phyloP scores from a whole-genome alignment of 768 basidiomycete genomes.

The Phlegmacium glaucopus region DNA sequence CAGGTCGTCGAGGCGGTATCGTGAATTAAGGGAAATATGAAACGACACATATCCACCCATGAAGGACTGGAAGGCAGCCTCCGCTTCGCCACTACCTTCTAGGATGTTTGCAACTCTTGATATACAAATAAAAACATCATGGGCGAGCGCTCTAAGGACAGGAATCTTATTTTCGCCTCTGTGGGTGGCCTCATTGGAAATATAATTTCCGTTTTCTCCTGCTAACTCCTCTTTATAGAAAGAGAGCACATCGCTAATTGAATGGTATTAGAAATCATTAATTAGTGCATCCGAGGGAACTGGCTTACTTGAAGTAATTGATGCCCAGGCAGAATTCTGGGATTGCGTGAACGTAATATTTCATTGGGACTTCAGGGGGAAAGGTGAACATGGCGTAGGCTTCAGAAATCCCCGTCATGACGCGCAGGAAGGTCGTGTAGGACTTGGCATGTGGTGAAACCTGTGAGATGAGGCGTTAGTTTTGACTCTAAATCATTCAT shows the following conservation, averaged over 20 bases:
- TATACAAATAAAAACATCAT: constrained; percentile 22
- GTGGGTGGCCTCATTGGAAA: constrained; percentile 28
- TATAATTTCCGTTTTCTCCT: constrained; percentile 31
- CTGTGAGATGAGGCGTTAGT: background rate
- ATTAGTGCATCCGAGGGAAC: too few relatives aligned
- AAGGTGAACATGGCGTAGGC: constrained; percentile 35
- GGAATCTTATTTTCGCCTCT: constrained; percentile 23
- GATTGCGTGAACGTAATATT: constrained; percentile 26
- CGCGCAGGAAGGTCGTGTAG: constrained; percentile 21
- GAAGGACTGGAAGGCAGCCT: constrained; percentile 19
- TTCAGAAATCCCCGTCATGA: constrained; percentile 32
- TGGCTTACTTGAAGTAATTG: constrained; percentile 33
- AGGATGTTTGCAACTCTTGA: constrained; percentile 21
- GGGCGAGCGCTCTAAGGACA: constrained; percentile 18
- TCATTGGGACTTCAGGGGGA: constrained; percentile 25
- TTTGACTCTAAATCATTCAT: too few relatives aligned
- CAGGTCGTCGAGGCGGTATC: constrained; percentile 23
- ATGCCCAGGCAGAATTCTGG: constrained; percentile 33
- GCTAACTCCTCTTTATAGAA: constrained; percentile 40
- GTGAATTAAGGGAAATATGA: constrained; percentile 18
- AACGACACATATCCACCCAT: constrained; percentile 23
- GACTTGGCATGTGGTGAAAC: constrained; percentile 7
- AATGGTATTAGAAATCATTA: background rate
- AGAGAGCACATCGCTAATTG: constrained; percentile 33
- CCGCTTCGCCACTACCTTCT: constrained; percentile 9